A percentile compares a stretch with the other conserved stretches of the same genome.
These are phyloP conservation scores for Carex myosuroides DNA, from an alignment of 176 grass and related monocot species.

Conservation along the genomic window DNA sequence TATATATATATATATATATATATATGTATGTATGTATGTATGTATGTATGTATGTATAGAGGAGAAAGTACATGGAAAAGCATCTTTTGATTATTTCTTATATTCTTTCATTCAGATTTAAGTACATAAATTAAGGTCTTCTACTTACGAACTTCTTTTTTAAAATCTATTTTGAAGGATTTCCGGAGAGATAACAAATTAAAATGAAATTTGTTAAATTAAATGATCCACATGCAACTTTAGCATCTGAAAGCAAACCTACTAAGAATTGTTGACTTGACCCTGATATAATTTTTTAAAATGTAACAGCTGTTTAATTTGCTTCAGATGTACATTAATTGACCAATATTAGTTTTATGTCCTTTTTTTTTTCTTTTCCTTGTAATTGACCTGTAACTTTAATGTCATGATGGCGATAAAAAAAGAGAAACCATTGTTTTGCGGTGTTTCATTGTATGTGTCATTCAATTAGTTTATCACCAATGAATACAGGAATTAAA, in stretches of 20 bases:
- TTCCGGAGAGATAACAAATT: neutral
- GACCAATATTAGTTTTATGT: neutral
- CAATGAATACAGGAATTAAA: neutral
- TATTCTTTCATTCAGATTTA: neutral
- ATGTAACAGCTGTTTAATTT: neutral
- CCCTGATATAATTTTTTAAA: neutral
- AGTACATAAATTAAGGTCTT: neutral
- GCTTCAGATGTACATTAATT: neutral
- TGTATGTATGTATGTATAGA: too few species aligned
- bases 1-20: too few species aligned
- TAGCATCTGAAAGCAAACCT: neutral
- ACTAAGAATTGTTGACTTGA: neutral
- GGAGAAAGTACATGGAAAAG: neutral
- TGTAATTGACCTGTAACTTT: neutral
- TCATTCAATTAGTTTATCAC: neutral
- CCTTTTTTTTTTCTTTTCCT: neutral
- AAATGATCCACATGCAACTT: neutral
- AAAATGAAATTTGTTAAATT: neutral
- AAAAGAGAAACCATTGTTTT: neutral
- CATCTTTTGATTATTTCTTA: neutral
- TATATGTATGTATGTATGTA: too few species aligned
- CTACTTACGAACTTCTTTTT: neutral
- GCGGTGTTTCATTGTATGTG: neutral
- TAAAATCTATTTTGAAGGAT: neutral
- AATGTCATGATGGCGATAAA: neutral